Evolutionary conservation across 2,329 filamentous ascomycete species (phyloP), one percentile per base, ranked within the genome.

Genomic region (Arthrobotrys iridis): DNA sequence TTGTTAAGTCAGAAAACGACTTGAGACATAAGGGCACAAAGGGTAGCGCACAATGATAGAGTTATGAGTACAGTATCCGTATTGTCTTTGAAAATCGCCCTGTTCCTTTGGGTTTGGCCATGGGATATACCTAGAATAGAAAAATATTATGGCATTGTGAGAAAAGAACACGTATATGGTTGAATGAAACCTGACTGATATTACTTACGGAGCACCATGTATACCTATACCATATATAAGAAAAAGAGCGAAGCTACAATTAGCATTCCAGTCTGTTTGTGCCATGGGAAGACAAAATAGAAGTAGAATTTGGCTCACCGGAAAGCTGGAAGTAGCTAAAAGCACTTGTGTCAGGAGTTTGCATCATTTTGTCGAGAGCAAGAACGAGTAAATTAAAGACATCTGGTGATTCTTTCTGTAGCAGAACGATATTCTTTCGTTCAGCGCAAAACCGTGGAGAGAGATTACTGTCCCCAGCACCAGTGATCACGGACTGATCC

Each of bases 191-290:
- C 4, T 33, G n/a, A n/a, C 7, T 26, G 33, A 35, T 22, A 8
- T 13, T 7, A 59, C 71, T 57, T 64, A 75, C 71, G 71, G 71
- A 11, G 71, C 71, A 11, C 71, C 71, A 22, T 75, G 71, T 26
- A 75, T 59, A 22, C 63, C 70, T 74, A 64, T 15, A 35, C 8
- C 43, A 30, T 7, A n/a, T 30, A 6, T 30, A 18, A 40, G 20
- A 35, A 24, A 40, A 1, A 24, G 22, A 4, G 13, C 22, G 3
- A 30, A 37, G 5, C n/a, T 18, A 2, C 5, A 22, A 22, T 22
- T 40, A 57, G 13, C 3, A 35, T 24, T 30, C 15, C 24, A 15
- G 26, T 13, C 8, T 8, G 15, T 5, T 4, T 6, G 15, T 20
- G 3, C 20, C 28, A 13, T 37, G 6, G 33, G 33, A 37, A 13